phyloP scores from a whole-genome alignment of 768 basidiomycete species.

The Boletus reticuloceps region DNA sequence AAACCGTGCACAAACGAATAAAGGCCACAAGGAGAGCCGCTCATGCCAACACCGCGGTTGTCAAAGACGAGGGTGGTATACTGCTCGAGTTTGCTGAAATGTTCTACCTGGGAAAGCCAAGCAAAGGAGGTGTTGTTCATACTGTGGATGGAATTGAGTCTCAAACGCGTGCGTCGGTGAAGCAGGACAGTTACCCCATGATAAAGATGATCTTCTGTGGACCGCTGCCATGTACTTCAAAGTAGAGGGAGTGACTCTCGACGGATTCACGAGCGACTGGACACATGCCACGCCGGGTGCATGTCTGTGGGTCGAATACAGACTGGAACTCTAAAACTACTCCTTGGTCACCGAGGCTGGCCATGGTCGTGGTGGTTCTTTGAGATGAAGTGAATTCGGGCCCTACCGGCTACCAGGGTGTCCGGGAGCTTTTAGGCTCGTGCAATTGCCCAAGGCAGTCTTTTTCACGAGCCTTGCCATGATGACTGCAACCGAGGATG shows the following conservation, averaged over 20 bases:
- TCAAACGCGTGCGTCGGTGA: not conserved
- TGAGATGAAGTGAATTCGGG: too few relatives aligned
- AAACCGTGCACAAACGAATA: constrained; percentile 55
- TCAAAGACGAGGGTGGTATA: constrained; percentile 76
- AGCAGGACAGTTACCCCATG: constrained; percentile 52
- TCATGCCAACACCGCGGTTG: constrained; percentile 82
- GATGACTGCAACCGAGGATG: too few relatives aligned
- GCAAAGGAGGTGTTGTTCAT: constrained; percentile 62
- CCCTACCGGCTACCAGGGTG: too few relatives aligned
- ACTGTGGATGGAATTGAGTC: constrained; percentile 31
- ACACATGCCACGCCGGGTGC: constrained; percentile 71
- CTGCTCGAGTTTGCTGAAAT: constrained; percentile 53
- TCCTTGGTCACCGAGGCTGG: constrained; percentile 12
- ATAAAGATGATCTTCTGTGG: constrained; percentile 68
- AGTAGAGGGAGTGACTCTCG: constrained; percentile 77
- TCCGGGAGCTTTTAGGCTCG: too few relatives aligned
- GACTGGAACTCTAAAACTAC: constrained; percentile 41
- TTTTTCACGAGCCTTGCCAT: too few relatives aligned
- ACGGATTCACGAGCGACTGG: too few relatives aligned
- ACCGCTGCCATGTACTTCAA: constrained; percentile 70
- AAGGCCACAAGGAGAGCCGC: constrained; percentile 65
- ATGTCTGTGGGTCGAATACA: constrained; percentile 59
- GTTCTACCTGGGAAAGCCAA: constrained; percentile 62
- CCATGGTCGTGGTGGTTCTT: constrained; percentile 1
- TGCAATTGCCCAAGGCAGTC: too few relatives aligned